A percentile compares a stretch with the other conserved stretches of the same genome.
Conservation (phyloP, 2,329 filamentous ascomycete genomes). For the Sarocladium kiliense region DNA sequence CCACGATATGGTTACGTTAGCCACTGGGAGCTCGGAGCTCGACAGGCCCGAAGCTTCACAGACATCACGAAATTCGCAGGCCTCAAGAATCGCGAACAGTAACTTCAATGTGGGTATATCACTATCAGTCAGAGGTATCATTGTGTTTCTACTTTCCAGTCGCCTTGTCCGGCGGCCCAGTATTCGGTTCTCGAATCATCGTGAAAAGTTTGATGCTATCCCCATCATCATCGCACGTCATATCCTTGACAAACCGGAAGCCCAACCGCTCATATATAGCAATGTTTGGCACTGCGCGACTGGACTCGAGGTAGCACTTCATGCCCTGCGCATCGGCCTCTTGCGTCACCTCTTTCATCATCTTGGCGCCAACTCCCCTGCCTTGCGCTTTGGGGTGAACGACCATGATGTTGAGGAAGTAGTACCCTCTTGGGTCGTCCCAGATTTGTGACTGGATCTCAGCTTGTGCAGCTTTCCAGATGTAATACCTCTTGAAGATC, state of each 20-base stretch:
- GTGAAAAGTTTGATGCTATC: slow-evolving; percentile 47
- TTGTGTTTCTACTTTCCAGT: too few species aligned
- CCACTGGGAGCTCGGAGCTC: too few species aligned
- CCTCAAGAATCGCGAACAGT: too few species aligned
- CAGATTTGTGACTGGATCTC: slow-evolving; percentile 57
- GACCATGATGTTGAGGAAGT: slow-evolving; percentile 72
- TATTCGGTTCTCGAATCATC: slow-evolving; percentile 38
- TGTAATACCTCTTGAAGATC: slow-evolving; percentile 53
- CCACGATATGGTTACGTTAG: too few species aligned
- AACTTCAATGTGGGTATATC: too few species aligned
- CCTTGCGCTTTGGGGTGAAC: slow-evolving; percentile 62
- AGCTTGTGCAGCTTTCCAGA: slow-evolving; percentile 65
- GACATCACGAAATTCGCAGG: too few species aligned
- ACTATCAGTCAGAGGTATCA: too few species aligned
- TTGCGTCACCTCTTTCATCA: slow-evolving; percentile 60
- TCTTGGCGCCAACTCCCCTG: slow-evolving; percentile 57
- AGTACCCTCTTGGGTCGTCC: slow-evolving; percentile 63
- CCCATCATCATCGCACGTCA: slow-evolving; percentile 61
- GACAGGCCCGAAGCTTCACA: too few species aligned
- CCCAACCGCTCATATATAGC: slow-evolving; percentile 67
- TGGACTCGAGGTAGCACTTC: slow-evolving; percentile 67
- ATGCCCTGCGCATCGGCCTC: slow-evolving; percentile 59
- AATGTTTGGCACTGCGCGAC: slow-evolving; percentile 62
- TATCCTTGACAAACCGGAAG: slow-evolving; percentile 58
- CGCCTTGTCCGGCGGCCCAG: neutral